Base-by-base conservation (phyloP, 2,329 filamentous ascomycete genomes). In the Sordariomycetes sp. region DNA sequence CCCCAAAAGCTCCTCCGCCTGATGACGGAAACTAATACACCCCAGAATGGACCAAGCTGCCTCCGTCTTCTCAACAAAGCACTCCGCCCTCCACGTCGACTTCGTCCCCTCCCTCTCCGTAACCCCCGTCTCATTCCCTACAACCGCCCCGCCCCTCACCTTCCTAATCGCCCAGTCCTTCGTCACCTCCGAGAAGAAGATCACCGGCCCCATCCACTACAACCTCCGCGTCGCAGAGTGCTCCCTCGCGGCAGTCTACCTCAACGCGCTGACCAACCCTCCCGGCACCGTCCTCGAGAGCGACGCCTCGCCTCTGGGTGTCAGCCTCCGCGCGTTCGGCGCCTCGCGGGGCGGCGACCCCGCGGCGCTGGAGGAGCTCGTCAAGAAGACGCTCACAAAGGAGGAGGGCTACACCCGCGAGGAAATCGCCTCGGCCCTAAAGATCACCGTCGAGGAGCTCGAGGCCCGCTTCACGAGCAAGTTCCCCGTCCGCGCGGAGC, bases 151-250 rank as follows among this genome's bases (percentile, higher is more conserved):
- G 1, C 89, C 95, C 63, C 79, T 96, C 57, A 90, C 85, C 63
- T 97, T 99, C 70, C 79, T 99, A 62, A 90, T 96, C 62, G 92
- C 91, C 8, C 94, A 99, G 69, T 95, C 88, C 59, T 96, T 96
- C 68, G 87, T 99, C 60, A 86, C 87, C 17, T 89, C 92, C 5
- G 91, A 97, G 76, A 99, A 99, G 74, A 89, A 94, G 66, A 87
- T 92, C 60, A 96, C 92, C 1, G 94, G 87, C 0, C 92, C 92
- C 0, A 85, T 95, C 61, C 90, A 92, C 77, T 99, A 97, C 77
- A 99, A 99, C 70, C 81, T 99, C 25, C 87, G 94, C 32, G 94
- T 99, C 1, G 94, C 96, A 42, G 94, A 99, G 72, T 95, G 90
- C 74, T 94, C 87, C 57, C 79, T 99, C 35, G 94, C 94, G 2